Evolutionary conservation across 2,329 filamentous ascomycete genomes (phyloP).

Genomic region (Elsinoe ampelina): DNA sequence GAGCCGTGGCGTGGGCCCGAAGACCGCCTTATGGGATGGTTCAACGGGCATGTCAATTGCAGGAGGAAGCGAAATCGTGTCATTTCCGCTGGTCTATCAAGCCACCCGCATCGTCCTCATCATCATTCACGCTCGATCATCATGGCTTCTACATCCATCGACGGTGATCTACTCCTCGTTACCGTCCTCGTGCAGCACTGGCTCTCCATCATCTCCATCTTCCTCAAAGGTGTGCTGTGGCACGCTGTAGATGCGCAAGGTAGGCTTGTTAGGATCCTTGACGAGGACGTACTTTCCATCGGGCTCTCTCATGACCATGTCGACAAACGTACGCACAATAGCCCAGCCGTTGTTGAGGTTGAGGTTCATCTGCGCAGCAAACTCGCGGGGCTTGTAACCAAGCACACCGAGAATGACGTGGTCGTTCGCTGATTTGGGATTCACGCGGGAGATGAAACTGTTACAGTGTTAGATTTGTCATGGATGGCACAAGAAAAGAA

Average conservation of each 20-base stretch:
- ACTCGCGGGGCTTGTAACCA: conserved; percentile 96
- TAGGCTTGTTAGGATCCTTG: conserved; percentile 93
- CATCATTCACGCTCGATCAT: too few relatives aligned
- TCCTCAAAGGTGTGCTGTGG: conserved; percentile 85
- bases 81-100: too few relatives aligned
- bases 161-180: conserved; percentile 41
- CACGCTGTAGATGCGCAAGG: conserved; percentile 87
- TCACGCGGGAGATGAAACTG: conserved; percentile 89
- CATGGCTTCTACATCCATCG: too few relatives aligned
- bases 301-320: conserved; percentile 74
- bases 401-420: conserved; percentile 93
- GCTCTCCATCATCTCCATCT: conserved; percentile 68
- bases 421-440: conserved; percentile 84
- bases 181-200: conserved; percentile 44
- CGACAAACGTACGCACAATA: conserved; percentile 94
- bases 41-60: too few relatives aligned
- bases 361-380: conserved; percentile 95
- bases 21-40: too few relatives aligned
- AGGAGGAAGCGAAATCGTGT: too few relatives aligned
- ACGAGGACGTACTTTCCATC: conserved; percentile 66
- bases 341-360: conserved; percentile 97
- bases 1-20: too few relatives aligned
- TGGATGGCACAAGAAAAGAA: conserved; percentile 4
- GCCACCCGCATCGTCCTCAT: too few relatives aligned
- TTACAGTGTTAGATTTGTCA: conserved; percentile 16